Conservation (phyloP, 2,329 filamentous ascomycete species). For the Claviceps citrina region DNA sequence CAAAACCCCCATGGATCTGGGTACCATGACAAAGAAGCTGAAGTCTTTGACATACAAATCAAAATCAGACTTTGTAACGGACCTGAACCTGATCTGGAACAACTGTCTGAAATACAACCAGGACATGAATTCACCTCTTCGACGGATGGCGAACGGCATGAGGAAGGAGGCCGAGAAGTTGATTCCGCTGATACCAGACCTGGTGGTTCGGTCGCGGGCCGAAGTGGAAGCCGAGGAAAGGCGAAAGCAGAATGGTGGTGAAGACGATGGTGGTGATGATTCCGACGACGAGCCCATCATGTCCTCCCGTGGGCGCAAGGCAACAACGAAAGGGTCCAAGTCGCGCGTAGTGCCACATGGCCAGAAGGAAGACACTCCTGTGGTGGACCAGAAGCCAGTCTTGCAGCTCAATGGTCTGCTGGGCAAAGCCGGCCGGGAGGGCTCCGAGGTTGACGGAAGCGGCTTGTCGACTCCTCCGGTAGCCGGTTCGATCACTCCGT, state of each 20-base stretch:
- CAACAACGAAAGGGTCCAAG: slow-evolving; percentile 57
- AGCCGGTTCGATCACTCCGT: slow-evolving; percentile 59
- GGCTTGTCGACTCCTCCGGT: slow-evolving; percentile 73
- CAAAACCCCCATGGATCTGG: slow-evolving; percentile 95
- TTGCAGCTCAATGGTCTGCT: slow-evolving; percentile 51
- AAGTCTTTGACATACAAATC: slow-evolving; percentile 66
- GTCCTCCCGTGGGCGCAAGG: slow-evolving; percentile 85
- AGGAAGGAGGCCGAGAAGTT: slow-evolving; percentile 94
- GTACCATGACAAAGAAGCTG: slow-evolving; percentile 95
- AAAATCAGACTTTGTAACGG: slow-evolving; percentile 86
- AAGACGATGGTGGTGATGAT: slow-evolving; percentile 71
- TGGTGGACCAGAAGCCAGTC: slow-evolving; percentile 56
- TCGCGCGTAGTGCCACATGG: slow-evolving; percentile 60
- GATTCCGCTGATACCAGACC: slow-evolving; percentile 85
- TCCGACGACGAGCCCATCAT: slow-evolving; percentile 97
- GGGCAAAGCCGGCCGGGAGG: slow-evolving; percentile 44
- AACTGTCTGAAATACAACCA: slow-evolving; percentile 95
- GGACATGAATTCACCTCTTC: slow-evolving; percentile 69
- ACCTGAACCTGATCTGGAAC: slow-evolving; percentile 89
- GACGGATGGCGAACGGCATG: slow-evolving; percentile 92
- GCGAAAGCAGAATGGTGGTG: slow-evolving; percentile 70
- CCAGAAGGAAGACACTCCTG: slow-evolving; percentile 65
- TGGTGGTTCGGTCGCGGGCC: slow-evolving; percentile 75
- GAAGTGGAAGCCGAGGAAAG: slow-evolving; percentile 85
- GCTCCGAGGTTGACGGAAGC: slow-evolving; percentile 72